Base-by-base conservation (phyloP, 106 monocot genomes). In the Allium cepa region DNA sequence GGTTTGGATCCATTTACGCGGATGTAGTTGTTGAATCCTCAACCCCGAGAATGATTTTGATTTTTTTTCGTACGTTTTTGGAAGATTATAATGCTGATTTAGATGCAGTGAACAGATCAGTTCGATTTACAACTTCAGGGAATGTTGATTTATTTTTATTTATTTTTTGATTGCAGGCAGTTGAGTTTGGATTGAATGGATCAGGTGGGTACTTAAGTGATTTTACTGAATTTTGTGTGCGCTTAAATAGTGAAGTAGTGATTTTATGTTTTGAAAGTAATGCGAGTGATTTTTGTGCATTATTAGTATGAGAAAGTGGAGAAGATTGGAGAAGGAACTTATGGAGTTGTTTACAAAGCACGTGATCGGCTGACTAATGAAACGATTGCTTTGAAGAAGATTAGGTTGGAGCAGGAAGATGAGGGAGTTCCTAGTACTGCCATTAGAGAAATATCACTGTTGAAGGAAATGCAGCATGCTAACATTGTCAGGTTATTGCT, bases 281-380 rank as follows among this genome's bases (percentile, higher is more conserved):
- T 61, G 66, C 49, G 67, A 12, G 47, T 63, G 61, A 61, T 50
- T 76, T 14, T 66, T 64, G 28, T 46, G 11, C 36, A 36, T 36
- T 36, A 27, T 36, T 49, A 80, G 85, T 80, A 85, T 57, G 80
- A 80, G 77, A 85, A 85, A 78, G 62, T 83, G 68, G 85, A 85
- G 81, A 85, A 85, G 81, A 85, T 85, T 67, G 85, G 85, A 45
- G 85, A 85, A 77, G 85, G 95, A 65, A 95, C 80, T 10, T 87
- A 83, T 11, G 83, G 83, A 2, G 80, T 80, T 16, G 87, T 87
- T 17, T 75, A 67, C 16, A 80, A 71, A 52, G 71, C 75, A 5
- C 66, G 75, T 0, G 80, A 75, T 53, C 75, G 59, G 17, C 46
- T 48, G 26, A 75, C 70, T 3, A 70, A 74, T 46, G 69, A 77